Conservation (phyloP, 2,329 filamentous ascomycete species). For the Sporothrix dimorphospora region DNA sequence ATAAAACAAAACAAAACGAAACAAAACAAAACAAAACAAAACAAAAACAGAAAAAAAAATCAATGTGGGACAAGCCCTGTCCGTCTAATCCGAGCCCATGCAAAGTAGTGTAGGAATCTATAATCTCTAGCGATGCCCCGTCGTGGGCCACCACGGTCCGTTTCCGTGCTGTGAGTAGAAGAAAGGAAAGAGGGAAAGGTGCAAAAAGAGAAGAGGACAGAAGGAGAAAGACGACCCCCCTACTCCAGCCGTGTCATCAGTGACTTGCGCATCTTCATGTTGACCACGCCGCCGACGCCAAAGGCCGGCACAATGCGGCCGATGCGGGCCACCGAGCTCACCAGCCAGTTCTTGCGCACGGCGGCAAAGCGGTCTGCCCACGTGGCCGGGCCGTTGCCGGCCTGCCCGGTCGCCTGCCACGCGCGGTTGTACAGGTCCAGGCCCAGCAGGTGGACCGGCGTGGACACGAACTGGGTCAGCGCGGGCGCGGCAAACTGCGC, state of each 20-base stretch:
- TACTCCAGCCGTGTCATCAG: slow-evolving; percentile 66
- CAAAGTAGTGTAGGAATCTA: not conserved
- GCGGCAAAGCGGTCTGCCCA: slow-evolving; percentile 65
- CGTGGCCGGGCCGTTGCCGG: slow-evolving; percentile 39
- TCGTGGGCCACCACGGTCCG: not conserved
- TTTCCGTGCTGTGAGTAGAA: not conserved
- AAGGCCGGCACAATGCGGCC: slow-evolving; percentile 87
- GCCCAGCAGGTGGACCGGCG: slow-evolving; percentile 82
- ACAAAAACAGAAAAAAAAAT: not conserved
- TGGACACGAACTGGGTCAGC: slow-evolving; percentile 75
- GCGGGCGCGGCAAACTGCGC: slow-evolving; percentile 84
- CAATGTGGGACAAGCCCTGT: not conserved
- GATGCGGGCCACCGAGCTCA: slow-evolving; percentile 75
- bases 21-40: not conserved
- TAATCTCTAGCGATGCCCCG: not conserved
- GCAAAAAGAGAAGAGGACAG: not conserved
- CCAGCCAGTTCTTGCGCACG: slow-evolving; percentile 74
- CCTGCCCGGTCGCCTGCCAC: slow-evolving; percentile 42
- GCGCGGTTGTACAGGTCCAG: slow-evolving; percentile 83
- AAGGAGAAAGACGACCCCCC: no score
- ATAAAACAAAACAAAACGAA: not conserved
- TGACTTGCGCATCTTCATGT: slow-evolving; percentile 67
- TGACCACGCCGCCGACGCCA: slow-evolving; percentile 85
- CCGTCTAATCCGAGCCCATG: not conserved
- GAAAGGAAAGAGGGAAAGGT: not conserved